Conservation (phyloP, 257 asterid species). For the Lycium ferocissimum region DNA sequence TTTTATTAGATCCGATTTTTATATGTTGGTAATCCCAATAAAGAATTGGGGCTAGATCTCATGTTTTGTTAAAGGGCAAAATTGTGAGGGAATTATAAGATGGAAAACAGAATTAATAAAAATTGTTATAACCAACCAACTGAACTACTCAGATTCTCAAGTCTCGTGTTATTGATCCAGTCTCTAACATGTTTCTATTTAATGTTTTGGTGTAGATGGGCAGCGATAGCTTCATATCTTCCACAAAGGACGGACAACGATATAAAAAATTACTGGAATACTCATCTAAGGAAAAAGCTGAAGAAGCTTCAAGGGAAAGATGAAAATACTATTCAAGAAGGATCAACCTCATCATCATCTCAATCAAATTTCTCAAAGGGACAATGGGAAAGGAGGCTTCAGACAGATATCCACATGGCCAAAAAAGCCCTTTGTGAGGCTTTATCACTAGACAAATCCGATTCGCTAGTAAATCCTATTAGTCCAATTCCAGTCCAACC, state of each 20-base stretch:
- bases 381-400: constrained; percentile 83
- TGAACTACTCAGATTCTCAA: not conserved
- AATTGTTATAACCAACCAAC: not conserved
- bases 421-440: constrained; percentile 75
- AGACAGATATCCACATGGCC: constrained; percentile 76
- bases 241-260: constrained; percentile 78
- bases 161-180: not conserved
- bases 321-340: constrained; percentile 37
- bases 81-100: too few relatives aligned
- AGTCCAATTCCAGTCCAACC: not conserved
- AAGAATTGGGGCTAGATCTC: not conserved
- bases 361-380: constrained; percentile 57
- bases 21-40: not conserved
- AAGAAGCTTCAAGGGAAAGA: constrained; percentile 47
- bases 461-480: constrained; percentile 1
- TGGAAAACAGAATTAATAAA: not conserved
- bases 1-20: constrained; percentile 7
- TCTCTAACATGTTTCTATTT: not conserved
- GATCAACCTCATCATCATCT: constrained; percentile 38
- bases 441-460: constrained; percentile 53
- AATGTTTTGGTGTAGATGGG: constrained; percentile 57
- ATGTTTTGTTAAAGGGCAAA: not conserved
- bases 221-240: constrained; percentile 85
- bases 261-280: constrained; percentile 81
- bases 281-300: constrained; percentile 67